Percentiles rank a stretch among this genome's conserved stretches.
phyloP scores from a whole-genome alignment of 768 basidiomycete species.

The Leccinum disarticulatum region DNA sequence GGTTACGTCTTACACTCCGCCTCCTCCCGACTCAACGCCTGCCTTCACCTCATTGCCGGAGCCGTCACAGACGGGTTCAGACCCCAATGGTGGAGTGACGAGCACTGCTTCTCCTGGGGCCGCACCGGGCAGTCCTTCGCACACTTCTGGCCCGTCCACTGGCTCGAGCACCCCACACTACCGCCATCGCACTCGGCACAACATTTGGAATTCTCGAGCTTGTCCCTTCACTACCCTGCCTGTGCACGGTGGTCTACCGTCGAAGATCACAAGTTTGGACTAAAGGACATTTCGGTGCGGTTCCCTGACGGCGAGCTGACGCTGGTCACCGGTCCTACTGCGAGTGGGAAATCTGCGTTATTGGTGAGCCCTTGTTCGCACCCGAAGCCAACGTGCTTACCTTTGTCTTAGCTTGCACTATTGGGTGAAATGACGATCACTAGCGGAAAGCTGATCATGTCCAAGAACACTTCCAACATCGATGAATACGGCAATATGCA shows the following conservation, averaged over 20 bases:
- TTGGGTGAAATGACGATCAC: constrained; percentile 41
- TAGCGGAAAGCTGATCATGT: constrained; percentile 39
- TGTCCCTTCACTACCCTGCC: constrained; percentile 16
- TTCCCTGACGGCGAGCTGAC: constrained; percentile 50
- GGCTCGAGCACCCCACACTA: constrained; percentile 27
- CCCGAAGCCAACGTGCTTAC: neutral
- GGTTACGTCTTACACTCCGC: constrained; percentile 43
- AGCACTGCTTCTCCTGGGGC: constrained; percentile 9
- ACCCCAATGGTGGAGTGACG: constrained; percentile 8
- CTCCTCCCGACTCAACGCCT: constrained; percentile 30
- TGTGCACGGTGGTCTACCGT: neutral
- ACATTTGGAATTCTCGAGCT: constrained; percentile 61
- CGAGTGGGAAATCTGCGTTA: constrained; percentile 50
- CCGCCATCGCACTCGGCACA: constrained; percentile 61
- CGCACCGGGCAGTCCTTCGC: constrained; percentile 17
- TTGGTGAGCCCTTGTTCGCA: constrained; percentile 28
- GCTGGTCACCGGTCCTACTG: constrained; percentile 48
- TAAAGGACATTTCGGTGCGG: constrained; percentile 43
- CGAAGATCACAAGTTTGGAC: constrained; percentile 40
- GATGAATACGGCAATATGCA: constrained; percentile 64
- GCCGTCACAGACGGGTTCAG: constrained; percentile 33
- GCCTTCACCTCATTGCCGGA: constrained; percentile 35
- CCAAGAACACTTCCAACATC: constrained; percentile 50
- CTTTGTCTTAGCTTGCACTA: constrained; percentile 29
- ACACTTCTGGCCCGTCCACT: constrained; percentile 11